Conservation (phyloP, 2,329 filamentous ascomycete species). For the Diplodia sapinea region DNA sequence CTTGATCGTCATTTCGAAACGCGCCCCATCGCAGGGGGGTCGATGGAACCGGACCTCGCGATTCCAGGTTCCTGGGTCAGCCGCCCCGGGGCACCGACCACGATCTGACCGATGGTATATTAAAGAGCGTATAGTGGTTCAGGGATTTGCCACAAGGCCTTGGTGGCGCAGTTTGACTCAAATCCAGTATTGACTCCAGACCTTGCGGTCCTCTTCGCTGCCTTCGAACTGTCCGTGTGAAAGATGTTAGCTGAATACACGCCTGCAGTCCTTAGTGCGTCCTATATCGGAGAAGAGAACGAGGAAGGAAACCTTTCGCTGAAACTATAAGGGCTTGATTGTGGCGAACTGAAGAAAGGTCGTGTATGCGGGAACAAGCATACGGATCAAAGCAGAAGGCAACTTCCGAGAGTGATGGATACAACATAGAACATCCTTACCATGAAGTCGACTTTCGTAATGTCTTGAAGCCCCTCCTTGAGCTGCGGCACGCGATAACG, state of each 20-base stretch:
- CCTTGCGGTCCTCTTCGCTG: slow-evolving; percentile 66
- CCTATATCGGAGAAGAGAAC: background rate
- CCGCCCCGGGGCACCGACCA: background rate
- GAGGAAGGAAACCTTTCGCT: background rate
- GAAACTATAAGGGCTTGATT: background rate
- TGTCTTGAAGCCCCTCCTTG: slow-evolving; percentile 83
- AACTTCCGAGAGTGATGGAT: background rate
- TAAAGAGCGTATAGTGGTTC: background rate
- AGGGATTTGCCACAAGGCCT: background rate
- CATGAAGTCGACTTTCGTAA: slow-evolving; percentile 75
- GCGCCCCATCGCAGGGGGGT: background rate
- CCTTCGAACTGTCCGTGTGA: slow-evolving; percentile 65
- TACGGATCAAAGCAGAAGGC: slow-evolving; percentile 4
- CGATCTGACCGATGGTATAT: background rate
- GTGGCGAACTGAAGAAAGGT: background rate
- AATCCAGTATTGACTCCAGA: slow-evolving; percentile 82
- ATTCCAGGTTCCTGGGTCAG: slow-evolving; percentile 22
- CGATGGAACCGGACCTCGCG: background rate
- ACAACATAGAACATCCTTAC: slow-evolving; percentile 41
- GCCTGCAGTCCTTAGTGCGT: background rate
- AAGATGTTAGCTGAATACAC: slow-evolving; percentile 2
- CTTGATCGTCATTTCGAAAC: background rate
- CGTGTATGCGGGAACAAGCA: background rate
- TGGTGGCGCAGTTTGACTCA: slow-evolving; percentile 44
- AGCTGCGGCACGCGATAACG: slow-evolving; percentile 74